A percentile compares a stretch with the other conserved stretches of the same genome.
Conservation (phyloP, 1,284 basidiomycete species). For the Rhodotorula sp. region DNA sequence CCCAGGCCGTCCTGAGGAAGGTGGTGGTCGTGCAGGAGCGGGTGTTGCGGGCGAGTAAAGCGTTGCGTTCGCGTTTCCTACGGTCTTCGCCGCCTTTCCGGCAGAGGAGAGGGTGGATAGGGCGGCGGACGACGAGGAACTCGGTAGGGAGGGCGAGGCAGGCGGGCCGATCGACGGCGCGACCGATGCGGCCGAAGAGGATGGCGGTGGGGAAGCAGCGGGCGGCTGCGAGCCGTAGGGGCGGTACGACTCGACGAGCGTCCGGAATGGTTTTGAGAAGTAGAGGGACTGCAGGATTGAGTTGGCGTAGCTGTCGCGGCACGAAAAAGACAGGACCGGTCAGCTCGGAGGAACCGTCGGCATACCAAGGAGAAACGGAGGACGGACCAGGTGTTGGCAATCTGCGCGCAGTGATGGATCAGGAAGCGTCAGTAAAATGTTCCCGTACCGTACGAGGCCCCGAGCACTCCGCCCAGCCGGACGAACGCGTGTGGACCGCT, state of each 20-base stretch:
- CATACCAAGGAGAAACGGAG: not conserved
- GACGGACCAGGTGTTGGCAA: constrained; percentile 75
- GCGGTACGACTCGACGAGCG: constrained; percentile 65
- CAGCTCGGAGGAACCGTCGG: not conserved
- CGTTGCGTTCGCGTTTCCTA: not conserved
- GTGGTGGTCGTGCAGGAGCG: not conserved
- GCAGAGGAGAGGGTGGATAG: constrained; percentile 6
- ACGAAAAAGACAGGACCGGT: not conserved
- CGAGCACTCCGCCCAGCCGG: too few relatives aligned
- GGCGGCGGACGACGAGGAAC: constrained; percentile 9
- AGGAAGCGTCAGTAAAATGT: not conserved
- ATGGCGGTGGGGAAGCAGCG: constrained; percentile 6
- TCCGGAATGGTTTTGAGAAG: constrained; percentile 75
- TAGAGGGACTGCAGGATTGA: constrained; percentile 96
- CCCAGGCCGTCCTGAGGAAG: too few relatives aligned
- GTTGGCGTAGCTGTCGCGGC: constrained; percentile 77
- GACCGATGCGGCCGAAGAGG: not conserved
- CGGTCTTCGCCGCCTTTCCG: not conserved
- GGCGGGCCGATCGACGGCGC: not conserved
- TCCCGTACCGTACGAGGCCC: too few relatives aligned
- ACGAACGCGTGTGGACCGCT: not conserved
- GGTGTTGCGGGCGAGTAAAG: constrained; percentile 6
- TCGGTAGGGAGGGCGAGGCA: not conserved
- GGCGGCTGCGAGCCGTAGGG: constrained; percentile 29
- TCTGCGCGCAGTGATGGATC: constrained; percentile 53